Evolutionary conservation across 208 protist genomes (phyloP).

Genomic region (Herpetomonas samuelpessoai): DNA sequence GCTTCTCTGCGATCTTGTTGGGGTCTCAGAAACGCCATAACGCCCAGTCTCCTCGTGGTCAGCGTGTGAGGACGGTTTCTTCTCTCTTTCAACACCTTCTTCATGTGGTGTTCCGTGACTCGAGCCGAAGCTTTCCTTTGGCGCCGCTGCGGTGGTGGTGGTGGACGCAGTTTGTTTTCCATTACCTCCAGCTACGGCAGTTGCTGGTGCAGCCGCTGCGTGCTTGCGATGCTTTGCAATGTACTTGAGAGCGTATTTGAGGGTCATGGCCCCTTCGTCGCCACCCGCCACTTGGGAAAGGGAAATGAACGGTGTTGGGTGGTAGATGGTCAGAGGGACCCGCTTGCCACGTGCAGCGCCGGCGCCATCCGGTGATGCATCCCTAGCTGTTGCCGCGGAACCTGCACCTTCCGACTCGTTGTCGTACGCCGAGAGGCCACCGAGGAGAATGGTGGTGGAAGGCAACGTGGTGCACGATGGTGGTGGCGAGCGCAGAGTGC

Average conservation of each 20-base stretch:
- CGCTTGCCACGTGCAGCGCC: neutral
- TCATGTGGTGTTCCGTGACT: no score
- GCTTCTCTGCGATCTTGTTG: no score
- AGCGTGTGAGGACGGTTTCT: no score
- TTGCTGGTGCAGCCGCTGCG: neutral
- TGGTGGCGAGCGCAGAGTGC: no score
- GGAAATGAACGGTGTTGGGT: slow-evolving; percentile 8
- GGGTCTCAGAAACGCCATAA: no score
- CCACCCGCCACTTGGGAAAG: slow-evolving; percentile 11
- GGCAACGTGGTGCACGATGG: neutral
- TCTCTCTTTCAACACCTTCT: no score
- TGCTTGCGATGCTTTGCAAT: neutral
- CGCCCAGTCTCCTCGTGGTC: no score
- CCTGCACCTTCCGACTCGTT: no score
- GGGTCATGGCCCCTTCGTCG: slow-evolving; percentile 1
- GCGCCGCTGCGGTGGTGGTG: slow-evolving; percentile 9
- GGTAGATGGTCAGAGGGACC: neutral
- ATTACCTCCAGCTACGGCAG: neutral
- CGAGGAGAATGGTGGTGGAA: neutral
- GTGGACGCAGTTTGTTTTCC: neutral
- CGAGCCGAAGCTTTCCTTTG: no score
- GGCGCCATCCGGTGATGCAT: no score
- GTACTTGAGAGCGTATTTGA: slow-evolving; percentile 1
- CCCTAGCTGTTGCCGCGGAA: no score
- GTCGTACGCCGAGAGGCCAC: neutral